Percentiles rank a stretch among this genome's conserved stretches.
phyloP scores from a whole-genome alignment of 2,329 filamentous ascomycete species.

The Talaromyces rugulosus region DNA sequence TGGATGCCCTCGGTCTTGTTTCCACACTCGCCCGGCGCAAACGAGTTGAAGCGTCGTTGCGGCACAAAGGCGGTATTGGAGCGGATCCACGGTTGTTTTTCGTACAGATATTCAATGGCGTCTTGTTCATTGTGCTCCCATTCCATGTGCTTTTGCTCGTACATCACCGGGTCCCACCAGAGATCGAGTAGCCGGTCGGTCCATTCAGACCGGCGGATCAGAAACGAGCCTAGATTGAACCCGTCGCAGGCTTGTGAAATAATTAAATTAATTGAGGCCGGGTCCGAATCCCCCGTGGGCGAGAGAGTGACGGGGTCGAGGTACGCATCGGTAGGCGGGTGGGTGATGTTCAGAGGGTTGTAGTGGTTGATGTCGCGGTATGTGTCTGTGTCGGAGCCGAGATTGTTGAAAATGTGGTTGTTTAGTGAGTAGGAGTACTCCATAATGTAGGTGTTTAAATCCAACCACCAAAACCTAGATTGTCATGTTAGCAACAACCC shows the following conservation, averaged over 20 bases:
- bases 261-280: constrained; percentile 78
- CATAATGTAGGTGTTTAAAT: constrained; percentile 97
- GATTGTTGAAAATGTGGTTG: constrained; percentile 78
- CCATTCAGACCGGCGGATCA: constrained; percentile 80
- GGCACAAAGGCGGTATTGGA: constrained; percentile 83
- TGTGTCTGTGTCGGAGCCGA: constrained; percentile 57
- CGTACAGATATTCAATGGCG: constrained; percentile 87
- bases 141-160: constrained; percentile 97
- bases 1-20: constrained; percentile 64
- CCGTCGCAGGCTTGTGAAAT: constrained; percentile 91
- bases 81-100: constrained; percentile 86
- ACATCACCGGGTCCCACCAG: constrained; percentile 97
- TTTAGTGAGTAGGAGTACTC: constrained; percentile 88
- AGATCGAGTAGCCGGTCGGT: constrained; percentile 87
- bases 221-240: constrained; percentile 96
- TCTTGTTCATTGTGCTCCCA: constrained; percentile 99
- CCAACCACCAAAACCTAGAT: constrained; percentile 95
- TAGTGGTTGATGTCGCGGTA: constrained; percentile 96
- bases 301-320: constrained; percentile 73
- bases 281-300: constrained; percentile 68
- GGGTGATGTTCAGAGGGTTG: constrained; percentile 90
- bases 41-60: constrained; percentile 91
- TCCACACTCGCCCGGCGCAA: constrained; percentile 83
- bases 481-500: constrained; percentile 12
- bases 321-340: constrained; percentile 70